These are phyloP conservation scores for Clonostachys rosea DNA, from an alignment of 2,329 filamentous ascomycete species.

Conservation along the genomic window DNA sequence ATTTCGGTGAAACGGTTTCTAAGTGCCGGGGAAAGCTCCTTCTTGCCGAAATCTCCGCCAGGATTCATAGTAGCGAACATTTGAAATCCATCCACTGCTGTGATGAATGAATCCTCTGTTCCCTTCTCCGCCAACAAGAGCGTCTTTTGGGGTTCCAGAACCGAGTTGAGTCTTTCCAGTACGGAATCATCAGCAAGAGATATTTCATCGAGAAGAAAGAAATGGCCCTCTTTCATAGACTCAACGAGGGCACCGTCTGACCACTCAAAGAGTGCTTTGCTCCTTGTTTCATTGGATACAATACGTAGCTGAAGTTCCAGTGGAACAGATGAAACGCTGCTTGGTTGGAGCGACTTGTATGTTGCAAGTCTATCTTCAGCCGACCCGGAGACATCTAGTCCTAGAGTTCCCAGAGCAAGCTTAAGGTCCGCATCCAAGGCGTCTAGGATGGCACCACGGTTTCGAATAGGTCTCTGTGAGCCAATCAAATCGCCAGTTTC, in stretches of 20 bases:
- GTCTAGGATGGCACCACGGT: slow-evolving; percentile 69
- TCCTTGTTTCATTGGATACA: slow-evolving; percentile 48
- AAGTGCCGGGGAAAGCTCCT: slow-evolving; percentile 90
- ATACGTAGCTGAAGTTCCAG: slow-evolving; percentile 41
- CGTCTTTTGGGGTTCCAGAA: slow-evolving; percentile 82
- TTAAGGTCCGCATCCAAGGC: slow-evolving; percentile 59
- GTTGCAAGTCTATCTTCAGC: slow-evolving; percentile 52
- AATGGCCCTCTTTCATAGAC: slow-evolving; percentile 84
- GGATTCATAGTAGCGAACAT: slow-evolving; percentile 99
- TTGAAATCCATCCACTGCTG: slow-evolving; percentile 76
- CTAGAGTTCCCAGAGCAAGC: slow-evolving; percentile 33
- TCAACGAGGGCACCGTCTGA: slow-evolving; percentile 88
- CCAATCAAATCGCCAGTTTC: slow-evolving; percentile 97
- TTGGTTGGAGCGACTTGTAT: slow-evolving; percentile 44
- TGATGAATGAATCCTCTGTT: slow-evolving; percentile 73
- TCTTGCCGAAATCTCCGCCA: slow-evolving; percentile 96
- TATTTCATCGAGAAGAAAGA: slow-evolving; percentile 95
- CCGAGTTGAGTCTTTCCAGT: slow-evolving; percentile 91
- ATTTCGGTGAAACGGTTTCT: slow-evolving; percentile 98
- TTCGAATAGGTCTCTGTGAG: slow-evolving; percentile 86
- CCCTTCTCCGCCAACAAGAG: slow-evolving; percentile 94
- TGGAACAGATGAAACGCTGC: slow-evolving; percentile 45
- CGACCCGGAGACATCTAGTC: slow-evolving; percentile 30
- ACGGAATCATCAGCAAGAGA: slow-evolving; percentile 97
- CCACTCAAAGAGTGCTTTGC: slow-evolving; percentile 93